Base-by-base conservation (phyloP, 1,139 yeast genomes). In the Blastobotrys buckinghamii region DNA sequence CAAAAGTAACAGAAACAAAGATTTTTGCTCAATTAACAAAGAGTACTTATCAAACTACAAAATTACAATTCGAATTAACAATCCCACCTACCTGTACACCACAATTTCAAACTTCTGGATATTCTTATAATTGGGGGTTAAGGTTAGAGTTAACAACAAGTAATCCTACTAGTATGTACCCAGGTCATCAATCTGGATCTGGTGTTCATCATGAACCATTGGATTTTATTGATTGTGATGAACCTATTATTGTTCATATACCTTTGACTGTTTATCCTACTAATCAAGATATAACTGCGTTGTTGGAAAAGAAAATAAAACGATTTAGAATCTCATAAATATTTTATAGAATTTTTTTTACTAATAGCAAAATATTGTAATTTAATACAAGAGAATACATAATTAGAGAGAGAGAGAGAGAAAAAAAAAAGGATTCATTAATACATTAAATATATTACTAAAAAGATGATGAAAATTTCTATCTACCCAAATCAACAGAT, bases 81-180 rank as follows among this genome's bases (percentile, higher is more conserved):
- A 63, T 66, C 15, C 70, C 70, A 4, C 60, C 68, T 1, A 61
- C 69, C 0, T 66, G 65, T 5, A 58, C 70, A 1, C 69, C 70
- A 2, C 67, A 66, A 49, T 66, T 66, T 45, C 51, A 55, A 10
- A 66, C 70, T 6, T 63, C 69, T 0, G 58, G 51, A 33, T 56
- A 64, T 4, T 56, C 67, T 2, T 53, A 64, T 30, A 52, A 55
- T 19, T 66, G 73, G 72, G 62, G 59, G 6, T 44, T 69, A 24
- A 58, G 65, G 37, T 54, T 69, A 15, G 71, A 69, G 42, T 66
- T 69, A 45, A 57, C 64, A 40, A 64, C 67, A 19, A 6, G 17
- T 5, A 19, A 16, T 13, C 38, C 37, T n/a, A n/a, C 27, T 37
- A 5, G 13, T 4, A 4, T 15, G 15, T 6, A 6, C 6, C 7